These are phyloP conservation scores for Kalaharituber pfeilii DNA, from an alignment of 2,329 filamentous ascomycete species.

Conservation along the genomic window DNA sequence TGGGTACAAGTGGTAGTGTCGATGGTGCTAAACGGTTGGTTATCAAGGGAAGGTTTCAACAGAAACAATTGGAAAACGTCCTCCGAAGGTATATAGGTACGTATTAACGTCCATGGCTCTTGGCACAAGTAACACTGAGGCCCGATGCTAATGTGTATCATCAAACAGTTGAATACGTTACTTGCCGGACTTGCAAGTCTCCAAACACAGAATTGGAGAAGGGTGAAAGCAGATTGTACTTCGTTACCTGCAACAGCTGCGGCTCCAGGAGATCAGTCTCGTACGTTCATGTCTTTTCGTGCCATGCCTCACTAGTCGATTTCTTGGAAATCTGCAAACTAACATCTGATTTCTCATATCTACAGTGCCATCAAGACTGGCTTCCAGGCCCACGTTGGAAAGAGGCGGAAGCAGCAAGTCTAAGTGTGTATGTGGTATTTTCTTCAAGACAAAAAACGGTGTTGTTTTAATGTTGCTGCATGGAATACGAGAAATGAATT, in stretches of 20 bases:
- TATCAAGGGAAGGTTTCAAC: constrained; percentile 99
- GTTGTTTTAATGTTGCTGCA: too few species aligned
- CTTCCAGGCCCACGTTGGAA: constrained; percentile 99
- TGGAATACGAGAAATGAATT: too few species aligned
- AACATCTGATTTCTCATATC: constrained; percentile 29
- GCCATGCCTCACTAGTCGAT: constrained; percentile 30
- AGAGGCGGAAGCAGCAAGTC: constrained; percentile 86
- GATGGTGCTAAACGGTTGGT: constrained; percentile 84
- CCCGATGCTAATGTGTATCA: constrained; percentile 2
- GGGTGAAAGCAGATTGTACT: constrained; percentile 97
- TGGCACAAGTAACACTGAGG: too few species aligned
- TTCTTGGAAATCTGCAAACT: constrained; percentile 61
- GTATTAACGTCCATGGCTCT: constrained; percentile 26
- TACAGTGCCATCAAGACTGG: constrained; percentile 98
- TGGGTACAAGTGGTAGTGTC: constrained; percentile 91
- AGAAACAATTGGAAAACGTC: constrained; percentile 98
- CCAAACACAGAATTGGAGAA: constrained; percentile 94
- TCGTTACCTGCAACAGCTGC: constrained; percentile 79
- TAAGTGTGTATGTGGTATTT: too few species aligned
- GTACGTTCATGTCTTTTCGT: constrained; percentile 10
- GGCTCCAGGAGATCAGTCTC: constrained; percentile 28
- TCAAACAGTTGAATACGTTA: constrained; percentile 71
- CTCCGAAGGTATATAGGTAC: constrained; percentile 84
- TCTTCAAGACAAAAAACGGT: constrained; percentile 2
- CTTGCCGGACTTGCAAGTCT: constrained; percentile 93